Base-by-base conservation (phyloP, 805 yeast genomes). In the Ogataea pignaliae region DNA sequence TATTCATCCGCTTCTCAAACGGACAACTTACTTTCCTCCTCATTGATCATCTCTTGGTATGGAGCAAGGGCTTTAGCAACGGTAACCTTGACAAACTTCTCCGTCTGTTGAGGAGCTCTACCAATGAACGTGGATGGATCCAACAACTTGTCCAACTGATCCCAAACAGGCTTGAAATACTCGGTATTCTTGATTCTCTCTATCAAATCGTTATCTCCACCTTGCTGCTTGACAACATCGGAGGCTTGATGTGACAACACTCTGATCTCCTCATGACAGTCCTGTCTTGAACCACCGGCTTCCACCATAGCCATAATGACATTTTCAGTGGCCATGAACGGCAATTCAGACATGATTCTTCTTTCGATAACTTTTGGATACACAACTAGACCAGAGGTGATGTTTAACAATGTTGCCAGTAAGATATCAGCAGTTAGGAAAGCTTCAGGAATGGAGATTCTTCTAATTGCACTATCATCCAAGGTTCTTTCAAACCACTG, bases 291-390 rank as follows among this genome's bases (percentile, higher is more conserved):
- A 29, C 87, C 98, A 57, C 98, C 98, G 66, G 85, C 84, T 70
- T 89, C 95, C 46, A 93, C 99, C 97, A 93, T 93, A 42, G 99
- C 99, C 99, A 93, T 93, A 68, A 93, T 93, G 67, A 93, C 79
- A 71, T 93, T 93, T 73, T 93, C 99, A 46, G 99, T 93, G 55
- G 99, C 99, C 99, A 93, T 93, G 78, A 93, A 93, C 56, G 99
- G 99, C 62, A 93, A 76, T 71, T 93, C 99, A 41, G 96, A 78
- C 65, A 63, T 80, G 69, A 93, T 93, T 72, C 98, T 85, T 74
- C 97, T 84, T 74, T 86, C 97, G 61, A 93, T 93, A 58, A 93
- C 99, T 79, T 93, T 91, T 56, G 99, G 99, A 72, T 93, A 93
- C 38, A 93, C 99, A 43, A 93, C 99, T 52, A 93, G 76, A 16